These are phyloP conservation scores for Populus tomentosa DNA, from an alignment of 441 rosid genomes.

Conservation along the genomic window DNA sequence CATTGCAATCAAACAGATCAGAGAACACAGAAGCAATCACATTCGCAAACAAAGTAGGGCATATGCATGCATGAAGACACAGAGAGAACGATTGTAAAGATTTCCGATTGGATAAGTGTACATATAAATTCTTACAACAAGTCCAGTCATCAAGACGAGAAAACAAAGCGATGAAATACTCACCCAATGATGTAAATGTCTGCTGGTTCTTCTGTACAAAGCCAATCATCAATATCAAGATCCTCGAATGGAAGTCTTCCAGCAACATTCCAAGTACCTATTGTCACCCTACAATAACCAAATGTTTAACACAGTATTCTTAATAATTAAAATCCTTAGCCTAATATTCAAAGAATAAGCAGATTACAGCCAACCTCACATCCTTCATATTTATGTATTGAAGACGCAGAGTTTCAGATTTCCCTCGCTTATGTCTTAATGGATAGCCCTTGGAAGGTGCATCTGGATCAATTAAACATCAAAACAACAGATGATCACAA, in stretches of 20 bases:
- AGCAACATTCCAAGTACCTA: conserved; percentile 98
- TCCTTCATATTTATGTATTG: conserved; percentile 93
- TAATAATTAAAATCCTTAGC: conserved; percentile 6
- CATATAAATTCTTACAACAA: neutral
- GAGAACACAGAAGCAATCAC: neutral
- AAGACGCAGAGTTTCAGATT: conserved; percentile 83
- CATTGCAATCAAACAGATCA: neutral
- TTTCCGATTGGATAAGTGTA: neutral
- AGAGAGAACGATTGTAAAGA: neutral
- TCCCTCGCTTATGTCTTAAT: conserved; percentile 76
- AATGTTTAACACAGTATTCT: neutral
- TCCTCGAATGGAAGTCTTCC: conserved; percentile 72
- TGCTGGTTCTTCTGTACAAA: conserved; percentile 69
- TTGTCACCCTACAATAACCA: conserved; percentile 49
- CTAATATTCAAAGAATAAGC: conserved; percentile 1
- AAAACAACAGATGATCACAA: neutral
- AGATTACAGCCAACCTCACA: conserved; percentile 59
- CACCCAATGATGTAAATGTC: conserved; percentile 93
- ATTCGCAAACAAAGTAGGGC: neutral
- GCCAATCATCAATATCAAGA: conserved; percentile 87
- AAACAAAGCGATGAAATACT: conserved; percentile 13
- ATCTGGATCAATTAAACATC: conserved; percentile 28
- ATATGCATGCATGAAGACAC: neutral
- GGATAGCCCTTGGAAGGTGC: conserved; percentile 41
- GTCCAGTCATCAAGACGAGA: neutral